Percentiles rank a stretch among this genome's conserved stretches.
phyloP scores from a whole-genome alignment of 306 rosid genomes.

The Inga oerstediana region DNA sequence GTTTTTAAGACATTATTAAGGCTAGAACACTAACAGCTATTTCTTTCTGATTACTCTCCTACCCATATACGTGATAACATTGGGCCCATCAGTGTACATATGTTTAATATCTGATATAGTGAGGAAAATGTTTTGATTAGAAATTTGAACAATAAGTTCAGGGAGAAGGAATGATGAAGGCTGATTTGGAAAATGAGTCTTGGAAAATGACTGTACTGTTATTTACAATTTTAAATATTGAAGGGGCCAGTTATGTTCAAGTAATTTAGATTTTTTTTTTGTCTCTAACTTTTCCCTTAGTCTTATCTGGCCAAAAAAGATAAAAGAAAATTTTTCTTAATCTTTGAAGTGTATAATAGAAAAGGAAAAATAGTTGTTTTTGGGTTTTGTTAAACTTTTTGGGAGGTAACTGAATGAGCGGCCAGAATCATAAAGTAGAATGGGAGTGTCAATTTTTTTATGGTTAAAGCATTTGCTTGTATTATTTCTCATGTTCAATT shows the following conservation, averaged over 20 bases:
- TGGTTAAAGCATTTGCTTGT: not conserved
- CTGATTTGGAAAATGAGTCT: not conserved
- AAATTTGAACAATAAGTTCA: not conserved
- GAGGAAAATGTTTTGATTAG: not conserved
- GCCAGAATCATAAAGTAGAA: not conserved
- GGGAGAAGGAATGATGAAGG: not conserved
- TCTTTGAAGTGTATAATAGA: not conserved
- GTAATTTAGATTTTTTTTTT: not conserved
- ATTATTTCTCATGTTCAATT: not conserved
- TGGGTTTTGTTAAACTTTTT: not conserved
- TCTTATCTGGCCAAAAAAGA: not conserved
- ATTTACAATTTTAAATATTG: not conserved
- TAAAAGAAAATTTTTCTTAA: not conserved
- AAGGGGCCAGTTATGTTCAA: not conserved
- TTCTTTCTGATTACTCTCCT: not conserved
- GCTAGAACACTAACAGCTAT: not conserved
- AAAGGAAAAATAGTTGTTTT: not conserved
- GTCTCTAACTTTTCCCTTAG: not conserved
- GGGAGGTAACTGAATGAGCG: not conserved
- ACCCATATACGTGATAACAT: not conserved
- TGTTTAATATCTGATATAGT: not conserved
- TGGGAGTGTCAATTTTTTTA: slow-evolving; percentile 22
- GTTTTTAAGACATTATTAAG: not conserved
- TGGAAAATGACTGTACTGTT: not conserved
- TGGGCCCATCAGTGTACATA: not conserved